Base-by-base conservation (phyloP, 148 eudicot species). In the Amaranthus cruentus region DNA sequence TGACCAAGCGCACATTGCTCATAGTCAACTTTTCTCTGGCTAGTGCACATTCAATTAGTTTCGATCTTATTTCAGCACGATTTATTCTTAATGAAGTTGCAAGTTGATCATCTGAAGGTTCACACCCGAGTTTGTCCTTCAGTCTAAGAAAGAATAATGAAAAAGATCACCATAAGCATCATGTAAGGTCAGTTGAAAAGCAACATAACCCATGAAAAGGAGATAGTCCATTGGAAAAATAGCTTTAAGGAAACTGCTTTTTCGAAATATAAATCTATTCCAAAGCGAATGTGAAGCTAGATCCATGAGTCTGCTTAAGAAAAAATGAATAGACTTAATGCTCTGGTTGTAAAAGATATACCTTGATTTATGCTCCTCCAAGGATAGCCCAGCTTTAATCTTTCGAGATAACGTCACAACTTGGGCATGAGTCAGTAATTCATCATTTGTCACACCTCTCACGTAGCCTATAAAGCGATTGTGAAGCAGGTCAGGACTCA, bases 1-100 rank as follows among this genome's bases (percentile, higher is more conserved):
- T 88, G 79, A 95, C 99, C 60, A 95, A 88, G 68, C 99, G 97
- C 66, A 92, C 87, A 79, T 95, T 95, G 86, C 97, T 91, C 97
- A 91, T 90, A 46, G 92, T 86, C 77, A 91, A 86, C 80, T 85
- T 90, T 77, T 92, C 97, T 86, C 92, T 88, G 62, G 99, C 99
- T 78, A 95, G 85, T 69, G 84, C 75, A 76, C 88, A 88, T 81
- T 95, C 97, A 8, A 88, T 86, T 76, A 83, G 59, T 82, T 87
- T 86, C 11, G 88, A 71, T 76, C 87, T 88, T 63, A 95, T 77
- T 73, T 86, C 90, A 68, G 87, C 77, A 49, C 85, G 91, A 52
- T 83, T 81, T 74, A 95, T 90, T 71, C 82, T 82, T 76, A 95
- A 62, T 71, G 90, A 91, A 71, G 62, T 75, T 9, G 94, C 97